Conservation (phyloP, 192 early-diverging fungal genomes). For the Entomortierella parvispora region DNA sequence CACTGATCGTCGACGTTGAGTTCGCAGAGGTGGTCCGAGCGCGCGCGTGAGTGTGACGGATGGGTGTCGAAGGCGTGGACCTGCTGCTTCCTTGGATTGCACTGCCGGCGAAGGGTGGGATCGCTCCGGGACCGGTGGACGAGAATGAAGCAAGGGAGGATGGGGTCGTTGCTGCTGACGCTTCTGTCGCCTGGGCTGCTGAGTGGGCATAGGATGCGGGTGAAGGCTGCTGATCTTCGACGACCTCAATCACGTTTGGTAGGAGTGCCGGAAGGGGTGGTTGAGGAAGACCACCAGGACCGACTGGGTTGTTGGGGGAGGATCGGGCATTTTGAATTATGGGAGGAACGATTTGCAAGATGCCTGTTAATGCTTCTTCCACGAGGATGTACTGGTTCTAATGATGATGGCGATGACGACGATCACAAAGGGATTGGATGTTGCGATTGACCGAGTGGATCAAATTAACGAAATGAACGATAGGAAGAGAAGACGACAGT, state of each 20-base stretch:
- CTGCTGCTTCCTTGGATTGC: neutral
- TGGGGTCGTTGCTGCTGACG: no score
- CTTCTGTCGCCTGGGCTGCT: no score
- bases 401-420: neutral
- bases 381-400: slow-evolving; percentile 45
- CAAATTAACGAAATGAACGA: no score
- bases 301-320: neutral
- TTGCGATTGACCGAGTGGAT: neutral
- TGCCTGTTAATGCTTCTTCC: slow-evolving; percentile 39
- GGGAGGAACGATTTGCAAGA: slow-evolving; percentile 38
- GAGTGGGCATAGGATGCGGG: no score
- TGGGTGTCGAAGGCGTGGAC: slow-evolving; percentile 13
- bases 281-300: neutral
- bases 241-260: slow-evolving; percentile 12
- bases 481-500: no score
- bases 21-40: slow-evolving; percentile 49
- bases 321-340: slow-evolving; percentile 36
- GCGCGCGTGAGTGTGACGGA: slow-evolving; percentile 20
- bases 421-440: neutral
- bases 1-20: slow-evolving; percentile 37
- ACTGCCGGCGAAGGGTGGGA: no score
- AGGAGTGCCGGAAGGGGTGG: neutral
- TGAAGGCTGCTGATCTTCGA: no score
- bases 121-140: no score
- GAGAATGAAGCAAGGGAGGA: no score